These are phyloP conservation scores for Trichoderma aggressivum DNA, from an alignment of 2,329 filamentous ascomycete species.

Conservation along the genomic window DNA sequence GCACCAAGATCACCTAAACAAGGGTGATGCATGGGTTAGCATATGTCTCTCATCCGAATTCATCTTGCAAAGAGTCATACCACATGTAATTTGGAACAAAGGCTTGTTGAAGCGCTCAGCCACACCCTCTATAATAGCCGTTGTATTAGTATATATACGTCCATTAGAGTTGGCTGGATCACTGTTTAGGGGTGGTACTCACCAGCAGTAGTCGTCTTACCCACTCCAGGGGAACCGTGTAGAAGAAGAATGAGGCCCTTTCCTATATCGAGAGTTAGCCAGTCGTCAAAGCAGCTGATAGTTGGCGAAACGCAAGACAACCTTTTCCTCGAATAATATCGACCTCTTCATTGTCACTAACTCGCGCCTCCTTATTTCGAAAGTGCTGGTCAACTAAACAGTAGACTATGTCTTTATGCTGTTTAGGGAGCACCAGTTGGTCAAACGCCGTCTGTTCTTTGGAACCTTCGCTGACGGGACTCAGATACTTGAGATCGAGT, in stretches of 20 bases:
- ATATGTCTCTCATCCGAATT: neutral
- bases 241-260: conserved; percentile 32
- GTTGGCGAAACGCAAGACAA: neutral
- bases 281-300: accelerated
- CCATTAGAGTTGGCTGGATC: no score
- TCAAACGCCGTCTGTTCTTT: conserved; percentile 26
- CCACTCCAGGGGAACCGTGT: conserved; percentile 33
- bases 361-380: conserved; percentile 22
- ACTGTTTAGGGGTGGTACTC: no score
- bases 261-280: conserved; percentile 20
- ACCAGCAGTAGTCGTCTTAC: conserved; percentile 33
- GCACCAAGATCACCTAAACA: conserved; percentile 20
- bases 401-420: conserved; percentile 10
- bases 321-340: conserved; percentile 14
- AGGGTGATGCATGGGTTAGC: accelerated
- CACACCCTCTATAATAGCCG: conserved; percentile 10
- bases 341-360: neutral
- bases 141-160: neutral
- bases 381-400: conserved; percentile 12
- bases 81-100: conserved; percentile 26
- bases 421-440: conserved; percentile 25
- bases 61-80: neutral
- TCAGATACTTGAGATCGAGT: conserved; percentile 1
- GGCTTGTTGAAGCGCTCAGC: conserved; percentile 26
- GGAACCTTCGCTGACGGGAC: neutral